phyloP scores from a whole-genome alignment of 148 eudicot genomes.

The Chenopodium suecicum region DNA sequence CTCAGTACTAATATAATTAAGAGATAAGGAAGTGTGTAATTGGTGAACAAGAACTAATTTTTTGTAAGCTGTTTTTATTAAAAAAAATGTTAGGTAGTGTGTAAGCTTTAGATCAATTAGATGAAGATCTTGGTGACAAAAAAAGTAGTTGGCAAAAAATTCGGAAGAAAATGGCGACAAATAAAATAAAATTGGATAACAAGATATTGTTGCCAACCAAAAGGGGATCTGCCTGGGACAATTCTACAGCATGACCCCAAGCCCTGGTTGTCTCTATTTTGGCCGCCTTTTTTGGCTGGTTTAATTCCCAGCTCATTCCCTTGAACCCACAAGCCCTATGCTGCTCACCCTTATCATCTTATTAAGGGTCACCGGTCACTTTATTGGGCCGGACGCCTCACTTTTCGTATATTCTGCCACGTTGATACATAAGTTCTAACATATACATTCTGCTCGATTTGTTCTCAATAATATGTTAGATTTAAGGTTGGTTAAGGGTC shows the following conservation, averaged over 20 bases:
- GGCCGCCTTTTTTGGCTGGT: neutral
- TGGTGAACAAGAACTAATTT: constrained; percentile 7
- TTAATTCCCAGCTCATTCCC: constrained; percentile 7
- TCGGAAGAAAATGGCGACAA: neutral
- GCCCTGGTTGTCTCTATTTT: constrained; percentile 4
- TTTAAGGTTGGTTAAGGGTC: too few relatives aligned
- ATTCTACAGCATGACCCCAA: constrained; percentile 11
- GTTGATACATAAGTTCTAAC: too few relatives aligned
- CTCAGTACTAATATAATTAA: neutral
- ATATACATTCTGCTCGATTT: too few relatives aligned
- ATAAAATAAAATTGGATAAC: neutral
- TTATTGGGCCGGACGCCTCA: too few relatives aligned
- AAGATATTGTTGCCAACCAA: neutral
- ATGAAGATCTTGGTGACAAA: constrained; percentile 10
- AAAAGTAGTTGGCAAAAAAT: constrained; percentile 8
- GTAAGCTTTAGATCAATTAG: neutral
- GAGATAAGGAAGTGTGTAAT: constrained; percentile 2
- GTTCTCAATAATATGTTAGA: too few relatives aligned
- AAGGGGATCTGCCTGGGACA: constrained; percentile 25
- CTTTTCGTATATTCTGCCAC: too few relatives aligned
- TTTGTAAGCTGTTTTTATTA: neutral
- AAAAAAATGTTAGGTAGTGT: constrained; percentile 2
- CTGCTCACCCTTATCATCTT: neutral
- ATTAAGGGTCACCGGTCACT: neutral
- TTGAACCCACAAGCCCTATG: constrained; percentile 23